A percentile compares a stretch with the other conserved stretches of the same genome.
Evolutionary conservation across 176 grass and related monocot species (phyloP).

Genomic region (Rhynchospora tenuis): DNA sequence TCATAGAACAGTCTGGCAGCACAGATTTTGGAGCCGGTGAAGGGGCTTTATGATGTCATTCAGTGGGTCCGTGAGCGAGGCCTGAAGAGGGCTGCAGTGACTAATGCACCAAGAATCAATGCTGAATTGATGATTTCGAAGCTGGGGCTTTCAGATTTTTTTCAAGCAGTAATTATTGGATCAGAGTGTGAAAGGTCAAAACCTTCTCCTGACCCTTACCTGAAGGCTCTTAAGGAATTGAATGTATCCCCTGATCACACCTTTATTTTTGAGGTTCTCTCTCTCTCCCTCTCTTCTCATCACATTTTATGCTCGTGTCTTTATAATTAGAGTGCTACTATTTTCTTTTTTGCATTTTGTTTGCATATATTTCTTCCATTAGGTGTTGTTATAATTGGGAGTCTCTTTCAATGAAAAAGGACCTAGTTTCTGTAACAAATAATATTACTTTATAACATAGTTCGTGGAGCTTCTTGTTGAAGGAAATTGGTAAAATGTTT

Average conservation of each 20-base stretch:
- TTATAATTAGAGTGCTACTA: not conserved
- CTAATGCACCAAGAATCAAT: constrained; percentile 84
- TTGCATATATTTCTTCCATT: not conserved
- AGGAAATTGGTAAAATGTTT: not conserved
- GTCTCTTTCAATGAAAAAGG: not conserved
- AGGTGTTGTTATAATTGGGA: not conserved
- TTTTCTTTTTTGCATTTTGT: not conserved
- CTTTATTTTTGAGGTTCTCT: constrained; percentile 72
- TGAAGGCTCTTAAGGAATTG: constrained; percentile 67
- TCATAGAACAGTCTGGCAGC: constrained; percentile 43
- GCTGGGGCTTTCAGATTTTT: constrained; percentile 80
- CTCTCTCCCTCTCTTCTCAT: not conserved
- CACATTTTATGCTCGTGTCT: not conserved
- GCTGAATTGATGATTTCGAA: constrained; percentile 85
- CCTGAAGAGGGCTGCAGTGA: constrained; percentile 62
- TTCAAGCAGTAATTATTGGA: constrained; percentile 61
- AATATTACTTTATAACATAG: not conserved
- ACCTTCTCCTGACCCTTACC: constrained; percentile 71
- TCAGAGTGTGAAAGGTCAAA: constrained; percentile 79
- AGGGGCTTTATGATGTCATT: constrained; percentile 50
- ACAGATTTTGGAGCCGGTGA: constrained; percentile 52
- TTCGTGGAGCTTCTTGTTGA: not conserved
- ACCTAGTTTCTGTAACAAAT: not conserved
- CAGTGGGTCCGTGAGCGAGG: constrained; percentile 70
- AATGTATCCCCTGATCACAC: constrained; percentile 49